Conservation (phyloP, 139 green algal genomes). For the Asterochloris erici region DNA sequence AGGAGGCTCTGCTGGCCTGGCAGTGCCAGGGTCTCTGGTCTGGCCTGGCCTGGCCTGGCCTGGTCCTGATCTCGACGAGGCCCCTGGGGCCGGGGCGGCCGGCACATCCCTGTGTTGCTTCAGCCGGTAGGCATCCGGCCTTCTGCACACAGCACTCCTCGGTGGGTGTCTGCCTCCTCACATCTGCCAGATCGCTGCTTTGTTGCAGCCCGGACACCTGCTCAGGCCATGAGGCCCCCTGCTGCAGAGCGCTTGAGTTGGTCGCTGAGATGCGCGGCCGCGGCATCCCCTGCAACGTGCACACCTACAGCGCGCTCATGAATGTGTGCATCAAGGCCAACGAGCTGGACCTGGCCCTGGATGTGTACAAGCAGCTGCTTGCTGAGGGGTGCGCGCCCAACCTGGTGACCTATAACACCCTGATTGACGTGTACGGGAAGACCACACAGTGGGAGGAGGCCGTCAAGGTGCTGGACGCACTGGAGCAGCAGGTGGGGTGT, state of each 20-base stretch:
- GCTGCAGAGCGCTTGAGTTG: conserved; percentile 44
- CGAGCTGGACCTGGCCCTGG: conserved; percentile 59
- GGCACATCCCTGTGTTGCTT: no score
- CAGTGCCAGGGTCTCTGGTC: no score
- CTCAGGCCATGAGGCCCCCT: neutral
- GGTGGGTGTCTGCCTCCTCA: no score
- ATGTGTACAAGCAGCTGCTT: conserved; percentile 53
- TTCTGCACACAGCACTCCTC: no score
- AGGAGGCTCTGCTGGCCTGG: no score
- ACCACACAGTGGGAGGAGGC: conserved; percentile 65
- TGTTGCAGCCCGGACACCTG: no score
- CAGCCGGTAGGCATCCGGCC: no score
- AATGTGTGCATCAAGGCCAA: conserved; percentile 63
- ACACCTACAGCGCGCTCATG: conserved; percentile 73
- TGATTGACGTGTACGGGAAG: conserved; percentile 76
- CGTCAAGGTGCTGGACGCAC: conserved; percentile 56
- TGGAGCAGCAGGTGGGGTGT: conserved; percentile 58
- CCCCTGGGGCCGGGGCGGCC: no score
- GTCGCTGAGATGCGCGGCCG: conserved; percentile 55
- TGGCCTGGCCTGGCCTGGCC: no score
- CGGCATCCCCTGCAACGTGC: conserved; percentile 61
- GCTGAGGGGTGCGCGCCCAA: conserved; percentile 46
- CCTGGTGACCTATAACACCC: conserved; percentile 76
- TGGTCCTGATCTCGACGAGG: no score
- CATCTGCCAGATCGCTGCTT: no score